phyloP scores from a whole-genome alignment of 2,329 filamentous ascomycete genomes.

The Alternaria gaisen region DNA sequence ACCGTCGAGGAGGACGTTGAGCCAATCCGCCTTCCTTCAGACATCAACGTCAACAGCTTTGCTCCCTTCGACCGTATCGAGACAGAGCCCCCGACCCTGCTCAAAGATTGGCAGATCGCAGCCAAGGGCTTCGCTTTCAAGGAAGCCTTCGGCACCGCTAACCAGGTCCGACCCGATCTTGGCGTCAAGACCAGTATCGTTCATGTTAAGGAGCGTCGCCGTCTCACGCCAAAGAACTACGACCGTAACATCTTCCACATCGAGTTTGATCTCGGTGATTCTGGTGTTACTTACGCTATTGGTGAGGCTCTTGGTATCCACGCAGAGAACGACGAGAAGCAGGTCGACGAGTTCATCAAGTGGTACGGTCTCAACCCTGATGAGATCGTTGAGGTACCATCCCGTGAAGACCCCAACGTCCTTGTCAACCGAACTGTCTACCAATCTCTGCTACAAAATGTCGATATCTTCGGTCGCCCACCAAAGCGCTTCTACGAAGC shows the following conservation, averaged over 20 bases:
- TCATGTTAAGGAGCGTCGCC: constrained; percentile 92
- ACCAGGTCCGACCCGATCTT: constrained; percentile 82
- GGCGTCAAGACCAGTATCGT: constrained; percentile 86
- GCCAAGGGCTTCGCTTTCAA: constrained; percentile 93
- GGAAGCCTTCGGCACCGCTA: constrained; percentile 84
- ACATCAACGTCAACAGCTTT: constrained; percentile 83
- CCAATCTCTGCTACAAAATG: constrained; percentile 88
- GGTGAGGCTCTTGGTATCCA: constrained; percentile 97
- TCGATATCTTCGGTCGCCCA: constrained; percentile 96
- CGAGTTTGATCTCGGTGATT: constrained; percentile 92
- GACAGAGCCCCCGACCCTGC: constrained; percentile 69
- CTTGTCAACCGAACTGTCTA: constrained; percentile 91
- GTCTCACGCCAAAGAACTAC: constrained; percentile 86
- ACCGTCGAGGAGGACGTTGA: constrained; percentile 69
- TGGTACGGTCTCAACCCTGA: constrained; percentile 86
- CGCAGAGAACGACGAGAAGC: constrained; percentile 84
- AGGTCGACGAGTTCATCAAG: constrained; percentile 85
- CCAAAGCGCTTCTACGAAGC: constrained; percentile 98
- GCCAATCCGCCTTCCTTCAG: constrained; percentile 64
- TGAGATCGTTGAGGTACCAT: constrained; percentile 89
- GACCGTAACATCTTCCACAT: constrained; percentile 99
- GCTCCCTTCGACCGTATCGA: constrained; percentile 80
- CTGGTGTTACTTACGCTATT: constrained; percentile 94
- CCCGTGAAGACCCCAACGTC: constrained; percentile 76
- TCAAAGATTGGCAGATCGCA: constrained; percentile 81